Evolutionary conservation across 164 flowering plant genomes (phyloP), one percentile per base, ranked within the genome.

Genomic region (Nymphaea colorata): DNA sequence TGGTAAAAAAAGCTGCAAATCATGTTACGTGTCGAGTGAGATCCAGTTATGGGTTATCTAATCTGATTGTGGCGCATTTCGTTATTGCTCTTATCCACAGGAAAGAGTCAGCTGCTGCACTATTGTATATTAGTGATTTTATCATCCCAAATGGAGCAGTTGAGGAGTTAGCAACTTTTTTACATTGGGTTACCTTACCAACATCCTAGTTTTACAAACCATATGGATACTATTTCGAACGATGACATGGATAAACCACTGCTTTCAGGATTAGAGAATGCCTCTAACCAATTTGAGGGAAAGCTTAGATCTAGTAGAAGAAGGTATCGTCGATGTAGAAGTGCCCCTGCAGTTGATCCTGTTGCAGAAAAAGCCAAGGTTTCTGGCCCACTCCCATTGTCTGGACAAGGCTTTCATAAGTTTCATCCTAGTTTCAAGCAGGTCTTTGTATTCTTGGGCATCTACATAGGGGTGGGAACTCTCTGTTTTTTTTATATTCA

Each of bases 391-490:
- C 66, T 62, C 83, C 75, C 41, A 77, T 17, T 18, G 18, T 14
- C 82, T 6, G 68, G 72, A 25, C 70, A 81, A 60, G 64, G 81
- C 25, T 77, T 79, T 42, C 63, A 66, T 5, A 71, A 70, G n/a
- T 43, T 84, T 8, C 77, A 82, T 64, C 88, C 87, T 4, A 82
- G 78, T 73, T 74, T 83, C 60, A 78, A 41, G 57, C 73, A 69
- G 60, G 90, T 85, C 6, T 10, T 71, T 8, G 2, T 79, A 2
- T 66, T 81, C 64, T 80, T 89, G 68, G 74, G 63, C 5, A 63
- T 74, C 5, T 93, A 93, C 63, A 70, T 93, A 0, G 80, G 86
- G 25, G 59, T 76, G 15, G 96, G 98, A 44, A 71, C 86, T 16
- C 25, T 86, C 4, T 78, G 84, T 71, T 93, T 93, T 78, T 86